Base-by-base conservation (phyloP, 192 early-diverging fungal species). In the Backusella mclennaniae region DNA sequence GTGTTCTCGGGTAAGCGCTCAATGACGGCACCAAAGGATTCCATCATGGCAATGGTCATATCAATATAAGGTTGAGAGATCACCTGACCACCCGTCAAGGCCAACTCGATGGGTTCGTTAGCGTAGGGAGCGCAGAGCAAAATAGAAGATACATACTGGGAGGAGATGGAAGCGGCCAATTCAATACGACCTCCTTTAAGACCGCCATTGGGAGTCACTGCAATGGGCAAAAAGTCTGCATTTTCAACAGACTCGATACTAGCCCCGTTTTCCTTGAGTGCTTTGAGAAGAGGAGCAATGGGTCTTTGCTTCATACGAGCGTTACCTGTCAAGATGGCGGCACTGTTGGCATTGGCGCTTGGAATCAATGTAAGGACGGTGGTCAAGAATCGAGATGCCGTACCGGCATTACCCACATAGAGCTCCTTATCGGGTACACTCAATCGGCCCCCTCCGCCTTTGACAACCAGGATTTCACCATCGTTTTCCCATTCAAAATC, bases 11-110 rank as follows among this genome's bases (percentile, higher is more conserved):
- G 82, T 1, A 93, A 73, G 19, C 93, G 88, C 75, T 92, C 84
- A 53, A 97, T 94, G 4, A 84, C 67, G 71, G 95, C 88, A 53
- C 98, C 98, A 82, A 99, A 99, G 29, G 93, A 91, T 67, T 87
- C 88, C 97, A 99, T 99, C 97, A 99, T 99, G 42, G 94, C 91
- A 67, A 97, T 92, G 3, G 98, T 99, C 98, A 99, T 98, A 83
- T 99, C 97, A 76, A 99, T 99, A 84, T 99, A 99, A 6, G 94
- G 96, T 81, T 97, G 95, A 46, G 95, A 97, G 67, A 99, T 95
- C 35, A 99, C 97, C 71, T 96, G 90, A 49, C 95, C 97, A 67
- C 96, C 97, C 15, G 92, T 91, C n/a, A 99, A 85, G 69, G 90
- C 93, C 56, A 99, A 84, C 15, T 89, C 90, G 9, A 98, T 94